phyloP scores from a whole-genome alignment of 2,329 filamentous ascomycete genomes.

The Sporothrix brasiliensis region DNA sequence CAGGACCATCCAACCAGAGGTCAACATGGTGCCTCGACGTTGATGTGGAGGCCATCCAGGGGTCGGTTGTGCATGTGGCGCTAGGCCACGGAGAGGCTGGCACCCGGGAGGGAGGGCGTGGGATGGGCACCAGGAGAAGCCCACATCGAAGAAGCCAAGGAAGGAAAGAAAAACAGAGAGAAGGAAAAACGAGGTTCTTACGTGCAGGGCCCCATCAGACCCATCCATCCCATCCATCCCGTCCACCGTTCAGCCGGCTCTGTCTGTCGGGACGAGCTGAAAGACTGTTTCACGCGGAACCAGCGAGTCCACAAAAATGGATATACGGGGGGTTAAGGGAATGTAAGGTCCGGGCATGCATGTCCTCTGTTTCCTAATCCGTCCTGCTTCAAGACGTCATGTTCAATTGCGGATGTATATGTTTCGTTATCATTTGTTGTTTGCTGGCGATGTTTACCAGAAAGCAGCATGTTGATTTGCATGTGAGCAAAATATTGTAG shows the following conservation, averaged over 20 bases:
- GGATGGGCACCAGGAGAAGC: neutral
- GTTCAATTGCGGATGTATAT: no score
- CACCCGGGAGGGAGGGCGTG: neutral
- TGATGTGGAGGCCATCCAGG: constrained; percentile 19
- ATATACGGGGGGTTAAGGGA: neutral
- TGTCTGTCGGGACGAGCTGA: constrained; percentile 31
- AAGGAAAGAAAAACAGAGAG: neutral
- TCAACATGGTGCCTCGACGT: neutral
- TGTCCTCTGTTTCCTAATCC: constrained; percentile 11
- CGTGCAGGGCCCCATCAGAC: constrained; percentile 27
- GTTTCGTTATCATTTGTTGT: neutral
- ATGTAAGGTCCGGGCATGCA: neutral
- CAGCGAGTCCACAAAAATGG: constrained; percentile 20
- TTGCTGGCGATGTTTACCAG: neutral
- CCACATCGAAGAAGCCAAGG: neutral
- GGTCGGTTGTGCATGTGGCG: constrained; percentile 20
- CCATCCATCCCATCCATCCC: constrained; percentile 14
- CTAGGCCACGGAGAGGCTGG: constrained; percentile 24
- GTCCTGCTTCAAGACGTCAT: neutral
- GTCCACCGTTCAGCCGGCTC: constrained; percentile 30
- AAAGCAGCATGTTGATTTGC: no score
- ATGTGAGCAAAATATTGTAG: no score
- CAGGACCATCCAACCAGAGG: constrained; percentile 18
- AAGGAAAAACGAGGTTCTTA: neutral
- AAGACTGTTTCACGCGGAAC: constrained; percentile 24